Conservation (phyloP, 2,329 filamentous ascomycete genomes). For the Epichloe bromicola region DNA sequence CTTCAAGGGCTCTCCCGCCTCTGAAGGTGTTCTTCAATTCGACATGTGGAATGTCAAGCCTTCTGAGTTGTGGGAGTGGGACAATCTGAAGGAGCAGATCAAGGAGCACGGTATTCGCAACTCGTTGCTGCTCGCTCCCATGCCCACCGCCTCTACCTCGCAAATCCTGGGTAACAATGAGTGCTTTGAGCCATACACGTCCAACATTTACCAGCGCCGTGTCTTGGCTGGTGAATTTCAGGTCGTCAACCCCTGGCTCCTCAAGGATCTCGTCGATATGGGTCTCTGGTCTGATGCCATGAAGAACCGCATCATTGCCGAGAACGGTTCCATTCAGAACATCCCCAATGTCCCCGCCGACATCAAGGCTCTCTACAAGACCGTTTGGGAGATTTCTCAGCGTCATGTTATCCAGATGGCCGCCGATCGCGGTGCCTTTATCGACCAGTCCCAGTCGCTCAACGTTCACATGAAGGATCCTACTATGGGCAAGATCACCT, state of each 20-base stretch:
- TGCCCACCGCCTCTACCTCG: conserved; percentile 94
- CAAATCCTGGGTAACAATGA: conserved; percentile 99
- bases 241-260: conserved; percentile 96
- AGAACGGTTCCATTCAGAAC: conserved; percentile 90
- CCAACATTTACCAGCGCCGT: conserved; percentile 98
- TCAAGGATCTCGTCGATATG: conserved; percentile 96
- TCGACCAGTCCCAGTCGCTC: conserved; percentile 96
- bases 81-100: conserved; percentile 74
- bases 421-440: conserved; percentile 94
- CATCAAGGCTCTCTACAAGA: conserved; percentile 97
- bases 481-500: conserved; percentile 99
- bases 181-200: conserved; percentile 99
- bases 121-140: conserved; percentile 86
- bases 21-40: conserved; percentile 90
- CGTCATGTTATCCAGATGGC: conserved; percentile 94
- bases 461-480: conserved; percentile 99
- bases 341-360: conserved; percentile 94
- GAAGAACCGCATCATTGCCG: conserved; percentile 99
- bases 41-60: conserved; percentile 98
- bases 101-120: conserved; percentile 90
- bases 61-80: conserved; percentile 94
- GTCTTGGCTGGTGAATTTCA: conserved; percentile 98
- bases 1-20: conserved; percentile 87
- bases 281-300: conserved; percentile 98
- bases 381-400: conserved; percentile 98